Evolutionary conservation across 352 stramenopile species (phyloP), one percentile per base, ranked within the genome.

Genomic region (Aphanomyces cochlioides): DNA sequence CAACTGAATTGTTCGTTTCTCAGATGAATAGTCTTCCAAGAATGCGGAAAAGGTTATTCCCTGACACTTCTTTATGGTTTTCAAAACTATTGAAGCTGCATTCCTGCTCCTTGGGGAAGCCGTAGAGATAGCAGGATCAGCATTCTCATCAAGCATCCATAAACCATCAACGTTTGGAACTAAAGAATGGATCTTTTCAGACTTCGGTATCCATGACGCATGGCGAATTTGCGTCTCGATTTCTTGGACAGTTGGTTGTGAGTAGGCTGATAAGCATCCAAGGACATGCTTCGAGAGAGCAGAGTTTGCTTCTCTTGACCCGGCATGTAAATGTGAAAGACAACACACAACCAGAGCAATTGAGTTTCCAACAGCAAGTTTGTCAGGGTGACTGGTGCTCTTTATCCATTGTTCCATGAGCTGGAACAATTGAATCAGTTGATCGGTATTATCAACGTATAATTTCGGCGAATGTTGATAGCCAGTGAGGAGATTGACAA

Each of bases 131-230:
- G 86, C 82, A n/a, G 92, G 84, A 48, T 61, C 77, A 0, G 75
- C 76, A 68, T 87, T 91, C 65, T 95, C 87, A 61, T 95, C 87
- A 17, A 80, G 68, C 3, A 89, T 53, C 87, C 87, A 95, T 65
- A 93, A 90, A 8, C 87, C 87, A 69, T 93, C 85, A 43, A 93
- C 70, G 6, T 77, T 85, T 8, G 82, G 74, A 10, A 95, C 53
- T 64, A 84, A 86, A 21, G 74, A 69, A 0, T 37, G 54, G 43
- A 61, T 61, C 28, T 28, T 15, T 61, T 74, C 70, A 5, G 69
- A 53, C 6, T 84, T 72, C 0, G 90, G 70, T 7, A 95, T 74
- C 87, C 87, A 95, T 5, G 87, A 81, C 12, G 75, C 73, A 1
- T 85, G 58, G 19, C 85, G 79, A 40, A 95, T 56, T 3, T 83